Evolutionary conservation across 371 early-diverging fungal genomes (phyloP).

Genomic region (Thermomucor indicae-seudaticae): DNA sequence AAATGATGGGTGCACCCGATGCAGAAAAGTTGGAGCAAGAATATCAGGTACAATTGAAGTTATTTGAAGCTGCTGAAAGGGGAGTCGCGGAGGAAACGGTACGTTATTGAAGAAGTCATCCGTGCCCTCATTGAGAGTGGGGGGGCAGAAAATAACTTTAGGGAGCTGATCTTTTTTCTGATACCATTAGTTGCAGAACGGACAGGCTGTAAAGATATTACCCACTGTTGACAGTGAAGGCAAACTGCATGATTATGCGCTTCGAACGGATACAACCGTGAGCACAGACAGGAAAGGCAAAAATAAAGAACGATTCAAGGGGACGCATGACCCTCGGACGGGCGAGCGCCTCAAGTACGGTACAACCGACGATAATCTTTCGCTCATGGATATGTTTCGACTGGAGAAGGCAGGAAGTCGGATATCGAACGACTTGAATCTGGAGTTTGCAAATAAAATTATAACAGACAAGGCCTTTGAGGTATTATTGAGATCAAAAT

Average conservation of each 20-base stretch:
- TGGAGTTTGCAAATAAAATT: slow-evolving; percentile 72
- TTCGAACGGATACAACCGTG: slow-evolving; percentile 11
- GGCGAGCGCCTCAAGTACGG: slow-evolving; percentile 59
- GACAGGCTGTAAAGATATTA: slow-evolving; percentile 33
- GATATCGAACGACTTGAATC: slow-evolving; percentile 52
- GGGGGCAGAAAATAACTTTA: neutral
- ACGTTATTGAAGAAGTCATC: neutral
- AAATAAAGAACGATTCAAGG: slow-evolving; percentile 45
- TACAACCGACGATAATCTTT: slow-evolving; percentile 50
- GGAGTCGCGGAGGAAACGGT: slow-evolving; percentile 3
- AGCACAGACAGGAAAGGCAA: slow-evolving; percentile 14
- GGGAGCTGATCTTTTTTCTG: neutral
- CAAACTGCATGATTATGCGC: slow-evolving; percentile 44
- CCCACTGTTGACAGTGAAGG: slow-evolving; percentile 70
- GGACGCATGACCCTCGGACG: slow-evolving; percentile 50
- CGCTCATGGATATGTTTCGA: slow-evolving; percentile 62
- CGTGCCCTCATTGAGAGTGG: neutral
- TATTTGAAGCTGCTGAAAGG: slow-evolving; percentile 24
- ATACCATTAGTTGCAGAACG: slow-evolving; percentile 2
- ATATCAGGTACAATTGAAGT: slow-evolving; percentile 51
- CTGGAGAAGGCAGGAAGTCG: slow-evolving; percentile 60
- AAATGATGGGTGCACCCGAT: slow-evolving; percentile 62
- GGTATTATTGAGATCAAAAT: too few relatives aligned
- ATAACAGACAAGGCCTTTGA: slow-evolving; percentile 71
- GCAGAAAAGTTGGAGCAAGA: slow-evolving; percentile 67